Conservation (phyloP, 2,329 filamentous ascomycete genomes). For the Nothophoma quercina region DNA sequence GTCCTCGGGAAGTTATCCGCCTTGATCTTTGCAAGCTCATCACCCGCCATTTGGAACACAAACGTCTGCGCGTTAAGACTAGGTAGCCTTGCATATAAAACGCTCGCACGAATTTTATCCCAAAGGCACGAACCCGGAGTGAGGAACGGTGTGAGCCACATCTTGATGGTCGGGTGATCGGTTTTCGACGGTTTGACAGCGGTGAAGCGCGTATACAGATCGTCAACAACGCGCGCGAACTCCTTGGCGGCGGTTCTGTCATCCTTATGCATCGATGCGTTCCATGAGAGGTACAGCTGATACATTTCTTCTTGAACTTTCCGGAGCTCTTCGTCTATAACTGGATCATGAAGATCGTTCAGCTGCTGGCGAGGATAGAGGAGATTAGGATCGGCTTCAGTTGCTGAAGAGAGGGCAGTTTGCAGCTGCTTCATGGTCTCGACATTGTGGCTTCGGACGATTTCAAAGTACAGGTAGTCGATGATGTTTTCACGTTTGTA, state of each 20-base stretch:
- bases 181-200: constrained; percentile 27
- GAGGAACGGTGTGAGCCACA: constrained; percentile 24
- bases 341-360: background rate
- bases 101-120: constrained; percentile 57
- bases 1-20: constrained; percentile 18
- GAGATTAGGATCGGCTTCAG: constrained; percentile 34
- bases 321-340: constrained; percentile 22
- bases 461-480: constrained; percentile 67
- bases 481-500: constrained; percentile 60
- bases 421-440: constrained; percentile 40
- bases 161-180: constrained; percentile 18
- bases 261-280: background rate
- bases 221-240: constrained; percentile 23
- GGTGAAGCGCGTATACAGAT: constrained; percentile 29
- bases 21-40: constrained; percentile 51
- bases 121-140: constrained; percentile 40
- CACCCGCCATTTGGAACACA: constrained; percentile 51
- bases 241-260: constrained; percentile 1
- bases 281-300: constrained; percentile 19
- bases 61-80: constrained; percentile 25
- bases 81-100: constrained; percentile 39
- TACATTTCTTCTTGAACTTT: constrained; percentile 2
- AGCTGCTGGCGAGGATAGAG: constrained; percentile 18
- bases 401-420: constrained; percentile 18
- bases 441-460: constrained; percentile 55